Base-by-base conservation (phyloP, 2,329 filamentous ascomycete genomes). In the Pseudogymnoascus sp. region DNA sequence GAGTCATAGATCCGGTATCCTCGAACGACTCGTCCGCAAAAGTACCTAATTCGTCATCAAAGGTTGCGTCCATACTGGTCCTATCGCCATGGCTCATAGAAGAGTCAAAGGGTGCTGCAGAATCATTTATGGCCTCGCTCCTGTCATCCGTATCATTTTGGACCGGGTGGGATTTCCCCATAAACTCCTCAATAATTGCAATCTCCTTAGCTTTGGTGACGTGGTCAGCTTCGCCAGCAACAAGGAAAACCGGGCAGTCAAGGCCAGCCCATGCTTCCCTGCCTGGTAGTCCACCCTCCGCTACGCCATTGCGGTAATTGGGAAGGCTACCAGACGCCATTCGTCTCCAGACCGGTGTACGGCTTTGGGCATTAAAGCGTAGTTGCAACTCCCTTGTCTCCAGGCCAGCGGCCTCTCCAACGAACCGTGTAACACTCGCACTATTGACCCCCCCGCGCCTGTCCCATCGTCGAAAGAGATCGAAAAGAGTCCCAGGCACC, bases 351-450 rank as follows among this genome's bases (percentile, higher is more conserved):
- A 95, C 90, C 0, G 88, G 82, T 0, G 92, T 95, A 67, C 82
- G 85, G 66, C 91, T 96, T 73, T 96, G 91, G 64, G 83, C 82
- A 73, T 98, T 98, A 76, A 88, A 93, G 2, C 83, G 82, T 63
- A 88, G 75, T 73, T 93, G 90, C 37, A 91, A 78, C 63, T 81
- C 79, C 70, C 85, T 86, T 1, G 88, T 82, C 68, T 90, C 84
- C 3, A 80, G 74, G 43, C 91, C 88, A 1, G 88, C 86, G 37
- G 82, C 81, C 1, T 79, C 73, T 3, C 90, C 90, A 7, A 90
- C 87, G 72, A 96, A 93, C 14, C 93, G 85, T 59, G 77, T 78
- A 6, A 98, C 91, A 68, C 91, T 96, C 2, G 82, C 78, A 71
- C 93, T 97, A 46, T 91, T 78, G 0, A 84, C 76, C 0, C 93